phyloP scores from a whole-genome alignment of 2,329 filamentous ascomycete genomes.

The Colletotrichum phormii region DNA sequence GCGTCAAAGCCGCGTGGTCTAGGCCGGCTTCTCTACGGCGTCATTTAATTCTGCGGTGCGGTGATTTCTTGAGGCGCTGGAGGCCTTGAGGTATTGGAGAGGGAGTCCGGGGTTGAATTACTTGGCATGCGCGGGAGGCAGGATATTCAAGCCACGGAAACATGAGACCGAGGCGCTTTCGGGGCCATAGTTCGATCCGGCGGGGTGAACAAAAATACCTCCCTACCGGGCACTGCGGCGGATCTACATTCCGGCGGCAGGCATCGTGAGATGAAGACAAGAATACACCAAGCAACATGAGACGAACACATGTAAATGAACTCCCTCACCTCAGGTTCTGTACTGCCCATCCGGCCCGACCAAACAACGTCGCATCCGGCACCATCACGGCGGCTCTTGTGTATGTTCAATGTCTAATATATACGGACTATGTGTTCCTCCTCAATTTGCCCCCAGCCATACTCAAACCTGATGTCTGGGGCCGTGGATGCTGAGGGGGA shows the following conservation, averaged over 20 bases:
- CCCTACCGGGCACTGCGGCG: too few species aligned
- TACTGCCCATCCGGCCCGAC: background rate
- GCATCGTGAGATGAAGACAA: background rate
- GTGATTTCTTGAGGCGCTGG: background rate
- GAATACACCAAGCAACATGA: background rate
- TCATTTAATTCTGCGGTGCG: background rate
- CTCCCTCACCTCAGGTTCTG: background rate
- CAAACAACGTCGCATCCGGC: conserved; percentile 21
- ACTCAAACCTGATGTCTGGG: conserved; percentile 8
- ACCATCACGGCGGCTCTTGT: conserved; percentile 6
- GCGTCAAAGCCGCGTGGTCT: background rate
- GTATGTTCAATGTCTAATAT: background rate
- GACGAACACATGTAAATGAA: background rate
- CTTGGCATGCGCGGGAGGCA: background rate
- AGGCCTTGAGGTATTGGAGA: background rate
- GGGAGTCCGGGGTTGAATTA: background rate
- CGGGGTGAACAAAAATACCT: background rate
- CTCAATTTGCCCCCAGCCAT: background rate
- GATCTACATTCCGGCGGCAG: too few species aligned
- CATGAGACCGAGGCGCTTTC: background rate
- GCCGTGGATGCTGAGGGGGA: background rate
- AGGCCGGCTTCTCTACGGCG: conserved; percentile 17
- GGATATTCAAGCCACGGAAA: background rate
- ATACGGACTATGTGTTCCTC: background rate
- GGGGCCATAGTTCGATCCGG: background rate